phyloP scores from a whole-genome alignment of 768 basidiomycete species.

The Boletus sensibilis region DNA sequence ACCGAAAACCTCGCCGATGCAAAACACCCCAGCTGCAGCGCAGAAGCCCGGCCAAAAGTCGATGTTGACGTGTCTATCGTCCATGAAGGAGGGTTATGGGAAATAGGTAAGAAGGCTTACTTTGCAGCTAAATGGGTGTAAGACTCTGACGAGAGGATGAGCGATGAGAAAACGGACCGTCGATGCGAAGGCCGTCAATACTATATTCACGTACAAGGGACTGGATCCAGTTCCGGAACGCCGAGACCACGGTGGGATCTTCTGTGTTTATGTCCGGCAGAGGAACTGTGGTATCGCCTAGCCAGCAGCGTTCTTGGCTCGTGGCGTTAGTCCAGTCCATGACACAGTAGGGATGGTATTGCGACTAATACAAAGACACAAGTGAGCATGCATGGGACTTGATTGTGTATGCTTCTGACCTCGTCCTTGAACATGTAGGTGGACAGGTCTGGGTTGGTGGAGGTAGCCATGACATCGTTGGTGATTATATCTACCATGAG shows the following conservation, averaged over 20 bases:
- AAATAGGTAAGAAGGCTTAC: constrained; percentile 17
- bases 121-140: constrained; percentile 29
- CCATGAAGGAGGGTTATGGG: background rate
- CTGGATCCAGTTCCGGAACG: constrained; percentile 68
- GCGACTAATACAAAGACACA: constrained; percentile 39
- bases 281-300: constrained; percentile 73
- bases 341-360: constrained; percentile 78
- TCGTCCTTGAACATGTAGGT: constrained; percentile 65
- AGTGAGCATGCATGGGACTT: background rate
- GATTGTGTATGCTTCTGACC: constrained; percentile 34
- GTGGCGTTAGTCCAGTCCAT: constrained; percentile 69
- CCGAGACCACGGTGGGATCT: constrained; percentile 57
- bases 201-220: constrained; percentile 65
- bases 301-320: constrained; percentile 77
- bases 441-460: constrained; percentile 60
- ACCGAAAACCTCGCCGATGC: constrained; percentile 78
- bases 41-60: constrained; percentile 79
- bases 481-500: constrained; percentile 85
- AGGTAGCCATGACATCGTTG: constrained; percentile 81
- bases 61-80: constrained; percentile 59
- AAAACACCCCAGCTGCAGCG: constrained; percentile 75
- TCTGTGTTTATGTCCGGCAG: constrained; percentile 80
- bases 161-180: constrained; percentile 41
- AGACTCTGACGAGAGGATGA: background rate
- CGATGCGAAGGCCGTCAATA: constrained; percentile 87